phyloP scores from a whole-genome alignment of 495 filamentous ascomycete genomes.

The Darksidea phi region DNA sequence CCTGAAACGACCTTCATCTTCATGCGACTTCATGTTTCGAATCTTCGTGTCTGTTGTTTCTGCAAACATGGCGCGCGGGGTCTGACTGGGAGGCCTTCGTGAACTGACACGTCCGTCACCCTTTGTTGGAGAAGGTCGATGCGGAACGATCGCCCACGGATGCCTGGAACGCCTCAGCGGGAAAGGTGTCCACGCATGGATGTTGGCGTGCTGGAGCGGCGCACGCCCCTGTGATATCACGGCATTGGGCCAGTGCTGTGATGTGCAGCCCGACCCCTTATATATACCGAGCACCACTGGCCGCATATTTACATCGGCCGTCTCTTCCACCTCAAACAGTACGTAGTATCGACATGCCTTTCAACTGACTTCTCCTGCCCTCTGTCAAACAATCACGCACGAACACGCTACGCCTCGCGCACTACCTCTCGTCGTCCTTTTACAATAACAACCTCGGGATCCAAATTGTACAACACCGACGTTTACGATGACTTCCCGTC shows the following conservation, averaged over 20 bases:
- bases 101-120: not conserved
- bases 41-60: conserved; percentile 8
- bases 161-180: not conserved
- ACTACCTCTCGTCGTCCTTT: too few species aligned
- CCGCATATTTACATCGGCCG: not conserved
- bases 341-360: not conserved
- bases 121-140: not conserved
- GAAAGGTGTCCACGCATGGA: conserved; percentile 1
- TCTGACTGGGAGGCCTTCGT: not conserved
- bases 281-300: conserved; percentile 10
- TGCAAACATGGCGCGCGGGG: conserved; percentile 3
- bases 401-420: not conserved
- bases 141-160: too few species aligned
- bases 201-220: not conserved
- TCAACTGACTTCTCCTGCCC: not conserved
- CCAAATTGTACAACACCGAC: not conserved
- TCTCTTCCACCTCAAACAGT: not conserved
- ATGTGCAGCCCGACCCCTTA: not conserved
- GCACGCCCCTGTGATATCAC: conserved; percentile 2
- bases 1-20: not conserved
- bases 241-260: not conserved
- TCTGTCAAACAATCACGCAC: not conserved
- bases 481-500: not conserved
- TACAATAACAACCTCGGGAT: too few species aligned
- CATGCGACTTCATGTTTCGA: conserved; percentile 9